phyloP scores from a whole-genome alignment of 139 green algal species.

The Klebsormidium nitens region DNA sequence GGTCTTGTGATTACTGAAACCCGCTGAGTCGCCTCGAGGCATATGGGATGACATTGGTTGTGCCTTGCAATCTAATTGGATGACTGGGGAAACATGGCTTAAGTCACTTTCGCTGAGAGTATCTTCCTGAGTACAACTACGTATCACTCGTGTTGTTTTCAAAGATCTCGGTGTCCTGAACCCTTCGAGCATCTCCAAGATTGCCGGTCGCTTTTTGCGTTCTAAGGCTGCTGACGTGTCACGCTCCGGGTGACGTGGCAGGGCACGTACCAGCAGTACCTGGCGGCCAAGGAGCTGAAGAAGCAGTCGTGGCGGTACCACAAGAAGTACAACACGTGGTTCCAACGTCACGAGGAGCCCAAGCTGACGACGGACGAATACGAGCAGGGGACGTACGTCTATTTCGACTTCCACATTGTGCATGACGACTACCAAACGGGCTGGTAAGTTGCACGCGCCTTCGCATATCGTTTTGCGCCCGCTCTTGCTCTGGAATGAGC shows the following conservation, averaged over 20 bases:
- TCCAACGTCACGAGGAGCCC: conserved; percentile 84
- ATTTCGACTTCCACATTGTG: conserved; percentile 51
- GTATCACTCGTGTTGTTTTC: too few species aligned
- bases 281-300: conserved; percentile 90
- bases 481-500: too few species aligned
- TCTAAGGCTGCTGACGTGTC: background rate
- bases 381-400: conserved; percentile 60
- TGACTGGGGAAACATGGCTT: too few species aligned
- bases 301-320: conserved; percentile 91
- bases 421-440: conserved; percentile 40
- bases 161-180: too few species aligned
- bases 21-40: too few species aligned
- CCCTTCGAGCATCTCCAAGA: too few species aligned
- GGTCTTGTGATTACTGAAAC: too few species aligned
- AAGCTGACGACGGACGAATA: conserved; percentile 82
- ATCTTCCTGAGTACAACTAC: too few species aligned
- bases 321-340: conserved; percentile 88
- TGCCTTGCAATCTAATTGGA: too few species aligned
- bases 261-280: conserved; percentile 77
- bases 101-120: too few species aligned
- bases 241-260: conserved; percentile 22
- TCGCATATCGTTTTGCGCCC: background rate
- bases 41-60: too few species aligned
- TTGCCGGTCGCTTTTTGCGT: background rate
- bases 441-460: conserved; percentile 16